These are phyloP conservation scores for Penstemon davidsonii DNA, from an alignment of 257 asterid genomes.

Conservation along the genomic window DNA sequence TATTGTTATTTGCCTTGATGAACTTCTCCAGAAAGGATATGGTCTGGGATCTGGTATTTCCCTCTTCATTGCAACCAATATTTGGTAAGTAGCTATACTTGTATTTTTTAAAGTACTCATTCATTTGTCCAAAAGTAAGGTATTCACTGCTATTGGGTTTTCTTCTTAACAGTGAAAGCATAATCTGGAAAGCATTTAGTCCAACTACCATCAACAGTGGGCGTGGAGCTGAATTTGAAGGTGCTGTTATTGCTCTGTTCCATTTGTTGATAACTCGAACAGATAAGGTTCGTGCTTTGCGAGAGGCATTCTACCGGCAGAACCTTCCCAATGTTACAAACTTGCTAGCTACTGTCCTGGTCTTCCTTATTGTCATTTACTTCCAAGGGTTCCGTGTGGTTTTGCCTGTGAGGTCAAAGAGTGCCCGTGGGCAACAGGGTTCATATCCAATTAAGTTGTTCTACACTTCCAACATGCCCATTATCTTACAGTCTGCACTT, in stretches of 20 bases:
- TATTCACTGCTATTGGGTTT: not conserved
- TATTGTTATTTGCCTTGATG: conserved; percentile 61
- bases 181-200: conserved; percentile 72
- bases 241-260: conserved; percentile 64
- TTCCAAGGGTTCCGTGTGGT: conserved; percentile 44
- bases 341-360: conserved; percentile 34
- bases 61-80: conserved; percentile 64
- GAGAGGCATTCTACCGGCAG: conserved; percentile 69
- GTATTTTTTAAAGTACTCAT: not conserved
- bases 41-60: conserved; percentile 65
- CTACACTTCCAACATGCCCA: conserved; percentile 39
- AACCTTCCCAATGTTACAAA: conserved; percentile 43
- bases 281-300: conserved; percentile 59
- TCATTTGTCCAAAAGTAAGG: not conserved
- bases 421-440: conserved; percentile 40
- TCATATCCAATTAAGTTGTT: conserved; percentile 33
- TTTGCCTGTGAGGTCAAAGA: conserved; percentile 36
- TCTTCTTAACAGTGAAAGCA: conserved; percentile 44
- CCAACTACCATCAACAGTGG: conserved; percentile 72
- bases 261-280: conserved; percentile 60
- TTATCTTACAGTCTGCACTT: conserved; percentile 33
- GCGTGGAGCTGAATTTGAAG: conserved; percentile 76
- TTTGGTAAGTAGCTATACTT: conserved; percentile 39
- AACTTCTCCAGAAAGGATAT: conserved; percentile 61
- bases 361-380: conserved; percentile 34